Conservation (phyloP, 495 filamentous ascomycete species). For the Aspergillus hancockii region DNA sequence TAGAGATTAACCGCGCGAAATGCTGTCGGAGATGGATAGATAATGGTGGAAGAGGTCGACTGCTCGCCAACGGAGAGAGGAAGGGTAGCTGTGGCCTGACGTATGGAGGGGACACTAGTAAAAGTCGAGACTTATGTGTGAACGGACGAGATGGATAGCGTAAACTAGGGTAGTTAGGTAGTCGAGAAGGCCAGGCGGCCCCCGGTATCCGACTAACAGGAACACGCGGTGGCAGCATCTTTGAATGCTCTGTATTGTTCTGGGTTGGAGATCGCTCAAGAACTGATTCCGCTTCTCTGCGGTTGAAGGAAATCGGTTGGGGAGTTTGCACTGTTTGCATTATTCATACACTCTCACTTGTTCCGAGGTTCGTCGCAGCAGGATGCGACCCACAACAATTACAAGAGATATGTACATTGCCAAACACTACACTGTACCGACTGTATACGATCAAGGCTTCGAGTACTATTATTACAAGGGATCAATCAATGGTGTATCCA, state of each 20-base stretch:
- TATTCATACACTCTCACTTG: too few relatives aligned
- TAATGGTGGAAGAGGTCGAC: constrained; percentile 34
- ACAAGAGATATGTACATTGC: too few relatives aligned
- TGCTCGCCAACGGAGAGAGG: constrained; percentile 56
- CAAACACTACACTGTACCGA: too few relatives aligned
- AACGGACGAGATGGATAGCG: constrained; percentile 35
- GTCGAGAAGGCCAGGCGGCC: constrained; percentile 18
- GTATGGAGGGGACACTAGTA: constrained; percentile 47
- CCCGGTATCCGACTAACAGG: constrained; percentile 35
- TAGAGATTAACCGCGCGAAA: constrained; percentile 72
- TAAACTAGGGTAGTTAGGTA: constrained; percentile 6
- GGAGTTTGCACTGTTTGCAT: constrained; percentile 23
- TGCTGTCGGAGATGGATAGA: constrained; percentile 52
- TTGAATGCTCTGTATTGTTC: constrained; percentile 6
- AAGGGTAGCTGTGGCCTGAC: constrained; percentile 80
- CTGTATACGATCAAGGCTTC: background rate
- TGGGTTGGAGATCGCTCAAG: background rate
- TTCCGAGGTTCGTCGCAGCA: too few relatives aligned
- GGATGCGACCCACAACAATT: too few relatives aligned
- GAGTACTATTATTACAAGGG: constrained; percentile 2
- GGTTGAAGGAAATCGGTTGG: constrained; percentile 2
- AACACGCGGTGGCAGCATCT: constrained; percentile 25
- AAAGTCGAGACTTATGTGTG: constrained; percentile 48
- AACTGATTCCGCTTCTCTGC: background rate
- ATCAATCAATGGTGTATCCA: constrained; percentile 11